Evolutionary conservation across 805 yeast species (phyloP).

Genomic region (Saccharomycopsis sp.): DNA sequence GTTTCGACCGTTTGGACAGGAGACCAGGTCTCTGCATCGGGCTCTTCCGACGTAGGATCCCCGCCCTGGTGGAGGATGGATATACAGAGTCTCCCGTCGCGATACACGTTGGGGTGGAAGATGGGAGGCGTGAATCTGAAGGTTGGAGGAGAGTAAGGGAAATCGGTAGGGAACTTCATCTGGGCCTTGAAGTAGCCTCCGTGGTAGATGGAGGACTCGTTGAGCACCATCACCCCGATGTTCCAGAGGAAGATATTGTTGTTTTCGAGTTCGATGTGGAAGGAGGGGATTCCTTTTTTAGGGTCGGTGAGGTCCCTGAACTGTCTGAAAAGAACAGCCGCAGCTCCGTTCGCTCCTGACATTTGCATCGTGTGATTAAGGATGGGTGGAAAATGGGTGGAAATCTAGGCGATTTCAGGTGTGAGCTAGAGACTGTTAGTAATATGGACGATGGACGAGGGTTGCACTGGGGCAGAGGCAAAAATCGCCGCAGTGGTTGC

Average conservation of each 20-base stretch:
- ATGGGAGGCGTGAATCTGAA: slow-evolving; percentile 90
- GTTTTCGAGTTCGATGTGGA: slow-evolving; percentile 62
- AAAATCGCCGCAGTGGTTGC: too few relatives aligned
- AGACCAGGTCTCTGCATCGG: slow-evolving; percentile 90
- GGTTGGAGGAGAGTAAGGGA: slow-evolving; percentile 88
- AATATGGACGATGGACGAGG: too few relatives aligned
- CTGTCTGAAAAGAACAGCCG: slow-evolving; percentile 86
- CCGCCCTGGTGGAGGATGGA: slow-evolving; percentile 90
- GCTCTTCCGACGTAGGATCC: slow-evolving; percentile 84
- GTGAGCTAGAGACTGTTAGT: too few relatives aligned
- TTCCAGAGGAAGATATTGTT: slow-evolving; percentile 66
- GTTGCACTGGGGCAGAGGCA: too few relatives aligned
- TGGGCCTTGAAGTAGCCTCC: slow-evolving; percentile 94
- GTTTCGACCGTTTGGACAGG: slow-evolving; percentile 91
- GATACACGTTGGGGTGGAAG: slow-evolving; percentile 91
- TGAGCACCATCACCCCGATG: slow-evolving; percentile 86
- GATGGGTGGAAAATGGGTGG: too few relatives aligned
- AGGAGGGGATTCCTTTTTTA: slow-evolving; percentile 65
- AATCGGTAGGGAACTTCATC: slow-evolving; percentile 87
- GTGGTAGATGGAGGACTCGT: slow-evolving; percentile 82
- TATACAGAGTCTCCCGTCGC: slow-evolving; percentile 89
- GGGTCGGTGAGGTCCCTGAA: slow-evolving; percentile 91
- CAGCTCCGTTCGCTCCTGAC: slow-evolving; percentile 36
- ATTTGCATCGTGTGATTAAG: too few relatives aligned
- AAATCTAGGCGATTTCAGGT: too few relatives aligned